A percentile compares a stretch with the other conserved stretches of the same genome.
Evolutionary conservation across 148 eudicot species (phyloP).

Genomic region (Amaranthus cruentus): DNA sequence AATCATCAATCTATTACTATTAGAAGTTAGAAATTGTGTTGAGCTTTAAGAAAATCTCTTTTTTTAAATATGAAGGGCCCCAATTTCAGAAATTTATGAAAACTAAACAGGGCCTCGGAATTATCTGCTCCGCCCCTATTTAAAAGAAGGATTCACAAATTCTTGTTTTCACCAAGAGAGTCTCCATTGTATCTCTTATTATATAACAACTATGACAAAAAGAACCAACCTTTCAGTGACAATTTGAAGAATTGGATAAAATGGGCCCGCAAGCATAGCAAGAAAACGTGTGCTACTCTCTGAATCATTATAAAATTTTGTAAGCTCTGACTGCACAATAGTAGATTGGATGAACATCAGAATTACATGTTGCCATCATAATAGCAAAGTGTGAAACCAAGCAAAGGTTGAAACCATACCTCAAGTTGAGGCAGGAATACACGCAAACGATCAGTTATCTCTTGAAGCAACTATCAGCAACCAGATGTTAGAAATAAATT

Average conservation of each 20-base stretch:
- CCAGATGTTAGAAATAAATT: conserved; percentile 34
- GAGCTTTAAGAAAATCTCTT: no score
- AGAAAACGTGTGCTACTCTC: conserved; percentile 60
- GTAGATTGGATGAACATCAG: conserved; percentile 12
- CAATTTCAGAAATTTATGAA: no score
- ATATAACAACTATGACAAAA: background rate
- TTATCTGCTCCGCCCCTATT: no score
- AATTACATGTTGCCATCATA: background rate
- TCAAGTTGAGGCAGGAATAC: conserved; percentile 74
- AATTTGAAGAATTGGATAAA: conserved; percentile 66
- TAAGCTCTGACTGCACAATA: conserved; percentile 61
- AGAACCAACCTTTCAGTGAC: conserved; percentile 51
- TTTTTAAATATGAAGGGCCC: no score
- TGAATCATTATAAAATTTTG: conserved; percentile 53
- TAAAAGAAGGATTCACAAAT: no score
- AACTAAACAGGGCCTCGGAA: no score
- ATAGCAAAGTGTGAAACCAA: conserved; percentile 9
- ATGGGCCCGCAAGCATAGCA: conserved; percentile 81
- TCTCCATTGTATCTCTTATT: background rate
- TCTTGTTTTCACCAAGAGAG: background rate
- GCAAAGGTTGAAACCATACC: conserved; percentile 34
- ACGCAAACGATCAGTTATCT: conserved; percentile 57
- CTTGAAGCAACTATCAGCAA: conserved; percentile 74
- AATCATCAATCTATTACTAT: no score
- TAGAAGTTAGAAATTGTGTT: no score